phyloP scores from a whole-genome alignment of 352 stramenopile species.

The Globisporangium viniferum region DNA sequence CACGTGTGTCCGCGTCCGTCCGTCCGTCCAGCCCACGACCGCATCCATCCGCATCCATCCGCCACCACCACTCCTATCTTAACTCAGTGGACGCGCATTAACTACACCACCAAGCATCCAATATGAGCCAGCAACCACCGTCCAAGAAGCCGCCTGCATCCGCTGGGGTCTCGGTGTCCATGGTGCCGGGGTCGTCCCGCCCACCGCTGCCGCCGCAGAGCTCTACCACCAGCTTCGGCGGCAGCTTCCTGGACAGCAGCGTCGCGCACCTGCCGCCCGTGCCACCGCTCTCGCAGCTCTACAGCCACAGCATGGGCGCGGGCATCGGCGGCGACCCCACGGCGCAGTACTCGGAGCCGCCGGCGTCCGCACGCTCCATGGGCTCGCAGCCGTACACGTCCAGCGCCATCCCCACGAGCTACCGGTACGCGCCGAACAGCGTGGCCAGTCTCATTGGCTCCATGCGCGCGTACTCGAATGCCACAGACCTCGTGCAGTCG shows the following conservation, averaged over 20 bases:
- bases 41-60: background rate
- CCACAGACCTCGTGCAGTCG: constrained; percentile 67
- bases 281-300: constrained; percentile 12
- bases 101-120: background rate
- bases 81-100: background rate
- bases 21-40: no score
- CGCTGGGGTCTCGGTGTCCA: background rate
- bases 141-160: constrained; percentile 6
- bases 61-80: background rate
- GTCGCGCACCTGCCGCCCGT: constrained; percentile 1
- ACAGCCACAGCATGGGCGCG: constrained; percentile 10
- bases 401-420: constrained; percentile 68
- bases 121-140: constrained; percentile 11
- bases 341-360: constrained; percentile 34
- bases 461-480: constrained; percentile 75
- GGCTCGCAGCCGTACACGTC: constrained; percentile 75
- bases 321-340: constrained; percentile 6
- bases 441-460: constrained; percentile 77
- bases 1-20: background rate
- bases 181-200: background rate
- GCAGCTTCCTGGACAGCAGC: background rate
- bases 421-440: constrained; percentile 50
- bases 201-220: constrained; percentile 1
- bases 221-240: background rate
- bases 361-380: constrained; percentile 65